Evolutionary conservation across 2,329 filamentous ascomycete genomes (phyloP), one percentile per base, ranked within the genome.

Genomic region (Phyllosticta citrichinensis): DNA sequence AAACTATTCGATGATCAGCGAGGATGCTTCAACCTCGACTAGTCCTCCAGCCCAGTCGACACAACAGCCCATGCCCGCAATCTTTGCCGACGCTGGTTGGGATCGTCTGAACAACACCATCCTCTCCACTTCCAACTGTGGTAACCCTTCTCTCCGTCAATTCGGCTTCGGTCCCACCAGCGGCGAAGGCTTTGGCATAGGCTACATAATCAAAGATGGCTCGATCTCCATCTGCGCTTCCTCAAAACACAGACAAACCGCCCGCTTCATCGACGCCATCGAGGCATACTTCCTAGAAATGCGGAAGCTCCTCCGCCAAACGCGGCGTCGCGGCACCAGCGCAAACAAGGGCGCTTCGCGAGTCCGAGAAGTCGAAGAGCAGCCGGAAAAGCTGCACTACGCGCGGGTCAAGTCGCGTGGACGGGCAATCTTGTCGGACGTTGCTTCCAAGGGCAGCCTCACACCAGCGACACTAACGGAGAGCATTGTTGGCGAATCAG

Each of bases 181-280:
- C 0, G 93, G 87, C 2, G 91, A 97, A 66, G 94, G 94, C 0
- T 97, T 97, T 70, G 94, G 94, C 30, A 97, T 99, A 61, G 94
- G 94, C 2, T 99, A 99, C 77, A 97, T 99, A 69, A 97, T 99
- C 82, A 99, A 99, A 75, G 91, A 95, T 66, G 89, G 94, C 58
- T 83, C 85, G 56, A 89, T 97, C 63, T 91, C 87, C 55, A 93
- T 99, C 64, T 97, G 94, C 73, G 91, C 92, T 0, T 89, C 87
- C 14, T 94, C 88, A 69, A 97, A 97, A 76, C 94, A 99, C 73
- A 80, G 94, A 51, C 94, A 99, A 76, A 99, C 94, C 0, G 86
- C 86, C 66, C 87, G 94, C 5, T 95, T 94, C 70, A 85, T 97
- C 63, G 91, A 96, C 68, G 89, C 91, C 0, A 78, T 97, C 2